Base-by-base conservation (phyloP, 208 protist species). In the Crithidia brevicula region DNA sequence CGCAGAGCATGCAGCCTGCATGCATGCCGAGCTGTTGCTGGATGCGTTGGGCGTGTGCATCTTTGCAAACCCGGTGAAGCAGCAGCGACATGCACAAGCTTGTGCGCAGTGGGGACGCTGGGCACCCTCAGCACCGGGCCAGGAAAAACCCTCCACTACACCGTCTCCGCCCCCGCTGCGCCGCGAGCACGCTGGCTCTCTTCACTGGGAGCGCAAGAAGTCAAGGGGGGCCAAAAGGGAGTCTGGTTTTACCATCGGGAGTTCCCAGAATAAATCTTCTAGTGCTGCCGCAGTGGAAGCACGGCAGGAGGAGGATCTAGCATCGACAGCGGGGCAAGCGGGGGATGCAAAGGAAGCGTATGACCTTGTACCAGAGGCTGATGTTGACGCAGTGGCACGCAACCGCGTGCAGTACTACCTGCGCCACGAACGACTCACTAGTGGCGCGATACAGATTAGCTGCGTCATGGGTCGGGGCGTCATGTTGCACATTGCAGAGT, bases 1-100 rank as follows among this genome's bases (percentile, higher is more conserved):
- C 40, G 93, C 93, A 6, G 85, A 89, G 64, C 58, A 69, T 56
- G 79, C 92, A 33, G 93, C 93, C 25, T 83, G 83, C 40, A 96
- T 96, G 93, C 93, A 97, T 63, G 83, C 85, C 23, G 93, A 97
- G 75, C 77, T 97, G 31, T 86, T 93, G n/a, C 79, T 97, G 25
- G 93, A 97, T 61, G 65, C 82, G 2, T 74, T 96, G 9, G 93
- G 93, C 15, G 82, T 97, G 10, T 81, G 85, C n/a, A 46, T 97
- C 25, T 97, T 88, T 62, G 58, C 67, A 4, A 82, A 92, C 62
- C 16, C 50, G 8, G 58, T 58, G 15, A 52, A 83, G 56, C 93
- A 97, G 64, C 58, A 65, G 10, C 76, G 52, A 18, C 93, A 96
- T 61, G 86, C 81, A 0, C 64, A 83, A 23, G 76, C 73, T 7